Base-by-base conservation (phyloP, 1,284 basidiomycete species). In the Malassezia arunalokei region DNA sequence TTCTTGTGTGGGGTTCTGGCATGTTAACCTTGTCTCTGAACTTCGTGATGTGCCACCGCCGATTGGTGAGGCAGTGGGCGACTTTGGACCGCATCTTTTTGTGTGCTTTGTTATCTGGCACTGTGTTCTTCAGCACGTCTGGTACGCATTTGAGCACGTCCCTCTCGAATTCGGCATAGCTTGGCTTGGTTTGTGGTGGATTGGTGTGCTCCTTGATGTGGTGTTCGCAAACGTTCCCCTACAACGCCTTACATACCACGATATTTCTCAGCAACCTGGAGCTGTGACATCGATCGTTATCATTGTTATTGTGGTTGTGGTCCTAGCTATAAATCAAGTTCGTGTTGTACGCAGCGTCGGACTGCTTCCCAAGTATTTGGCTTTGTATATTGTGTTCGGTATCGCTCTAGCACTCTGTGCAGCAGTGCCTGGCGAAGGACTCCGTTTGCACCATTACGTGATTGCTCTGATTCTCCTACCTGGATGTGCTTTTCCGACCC, bases 1-100 rank as follows among this genome's bases (percentile, higher is more conserved):
- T 14, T 80, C 87, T 3, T 86, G 82, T 75, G 82, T 89, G 41
- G 87, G 87, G 0, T 90, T 81, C 70, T 90, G 87, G 87, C 87
- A 91, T 63, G 77, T 88, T 53, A 77, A 80, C 1, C 78, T 90
- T 27, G 86, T 86, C 61, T 85, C 84, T 1, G 84, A 89, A 66
- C 85, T 86, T 1, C 79, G 79, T 29, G 77, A 76, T 2, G 79
- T 78, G 24, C 62, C 60, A 8, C 60, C 54, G 9, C 58, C 56
- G 8, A 74, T 89, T 47, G 81, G 83, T 48, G 76, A 76, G 8
- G 84, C 81, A 3, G 86, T 89, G 60, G 81, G 79, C 28, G 80
- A 81, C 6, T 90, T 91, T 73, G 77, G 90, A 12, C 86, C 87
- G 0, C 75, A 80, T 0, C 76, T 90, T 17, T 90, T 89, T 64